Percentiles rank a stretch among this genome's conserved stretches.
These are phyloP conservation scores for Chloropicon primus DNA, from an alignment of 139 green algal genomes.

Conservation along the genomic window DNA sequence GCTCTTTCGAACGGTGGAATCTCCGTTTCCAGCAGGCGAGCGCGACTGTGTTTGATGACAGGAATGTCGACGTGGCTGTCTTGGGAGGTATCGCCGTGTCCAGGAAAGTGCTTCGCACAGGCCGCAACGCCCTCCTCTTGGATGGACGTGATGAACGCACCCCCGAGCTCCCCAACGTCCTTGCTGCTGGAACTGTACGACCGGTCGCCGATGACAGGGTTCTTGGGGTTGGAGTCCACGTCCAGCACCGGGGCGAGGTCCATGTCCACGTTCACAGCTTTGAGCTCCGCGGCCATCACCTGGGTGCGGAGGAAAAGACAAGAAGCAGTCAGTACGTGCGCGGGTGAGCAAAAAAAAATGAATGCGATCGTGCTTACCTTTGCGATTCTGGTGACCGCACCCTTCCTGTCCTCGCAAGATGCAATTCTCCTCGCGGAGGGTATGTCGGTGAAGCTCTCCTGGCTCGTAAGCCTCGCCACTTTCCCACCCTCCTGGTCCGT, in stretches of 20 bases:
- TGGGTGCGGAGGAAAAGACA: too few species aligned
- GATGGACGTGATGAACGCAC: conserved; percentile 12
- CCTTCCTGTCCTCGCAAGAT: neutral
- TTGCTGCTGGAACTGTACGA: neutral
- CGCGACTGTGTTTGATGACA: conserved; percentile 11
- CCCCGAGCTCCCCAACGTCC: neutral
- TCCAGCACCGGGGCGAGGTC: conserved; percentile 35
- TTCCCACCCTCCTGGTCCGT: conserved; percentile 26
- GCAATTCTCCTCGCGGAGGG: conserved; percentile 14
- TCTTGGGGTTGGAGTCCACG: conserved; percentile 34
- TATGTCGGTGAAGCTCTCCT: conserved; percentile 21
- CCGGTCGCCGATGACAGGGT: conserved; percentile 31
- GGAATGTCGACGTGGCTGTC: conserved; percentile 31
- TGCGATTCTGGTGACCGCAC: neutral
- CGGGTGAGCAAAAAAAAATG: too few species aligned
- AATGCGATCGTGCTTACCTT: too few species aligned
- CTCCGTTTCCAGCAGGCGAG: conserved; percentile 14
- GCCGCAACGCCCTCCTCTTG: conserved; percentile 31
- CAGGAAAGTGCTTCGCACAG: conserved; percentile 35
- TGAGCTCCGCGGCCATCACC: conserved; percentile 29
- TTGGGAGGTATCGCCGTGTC: conserved; percentile 28
- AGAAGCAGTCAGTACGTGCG: too few species aligned
- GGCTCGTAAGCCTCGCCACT: conserved; percentile 13
- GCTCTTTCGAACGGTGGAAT: conserved; percentile 18
- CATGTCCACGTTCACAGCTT: conserved; percentile 31